These are phyloP conservation scores for Lactarius sp. DNA, from an alignment of 768 basidiomycete species.

Conservation along the genomic window DNA sequence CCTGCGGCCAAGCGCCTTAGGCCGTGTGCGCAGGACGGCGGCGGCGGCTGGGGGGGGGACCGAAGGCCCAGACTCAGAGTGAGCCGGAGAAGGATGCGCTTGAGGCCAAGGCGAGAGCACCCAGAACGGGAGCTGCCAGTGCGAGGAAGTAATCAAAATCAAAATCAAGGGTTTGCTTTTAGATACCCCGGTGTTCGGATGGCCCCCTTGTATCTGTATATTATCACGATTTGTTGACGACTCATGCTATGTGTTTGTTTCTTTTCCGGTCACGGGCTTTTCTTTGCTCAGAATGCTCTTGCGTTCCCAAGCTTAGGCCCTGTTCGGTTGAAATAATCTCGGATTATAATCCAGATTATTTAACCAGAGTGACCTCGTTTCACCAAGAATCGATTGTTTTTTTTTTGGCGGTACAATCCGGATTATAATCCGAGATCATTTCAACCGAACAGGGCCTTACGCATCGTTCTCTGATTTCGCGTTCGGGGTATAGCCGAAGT, in stretches of 20 bases:
- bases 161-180: neutral
- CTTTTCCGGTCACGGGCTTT: too few relatives aligned
- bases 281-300: too few relatives aligned
- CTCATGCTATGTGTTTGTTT: neutral
- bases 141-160: slow-evolving; percentile 1
- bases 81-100: slow-evolving; percentile 25
- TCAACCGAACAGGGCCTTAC: too few relatives aligned
- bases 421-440: too few relatives aligned
- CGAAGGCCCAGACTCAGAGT: slow-evolving; percentile 16
- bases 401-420: too few relatives aligned
- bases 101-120: slow-evolving; percentile 23
- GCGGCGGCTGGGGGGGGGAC: neutral
- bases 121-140: slow-evolving; percentile 21
- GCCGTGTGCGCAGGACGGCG: slow-evolving; percentile 12
- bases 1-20: neutral
- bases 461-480: too few relatives aligned
- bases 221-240: neutral
- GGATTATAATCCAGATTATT: too few relatives aligned
- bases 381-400: too few relatives aligned
- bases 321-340: too few relatives aligned
- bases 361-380: too few relatives aligned
- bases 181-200: neutral
- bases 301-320: too few relatives aligned
- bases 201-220: neutral
- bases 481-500: too few relatives aligned